phyloP scores from a whole-genome alignment of 2,329 filamentous ascomycete genomes.

The Fusarium graminum region DNA sequence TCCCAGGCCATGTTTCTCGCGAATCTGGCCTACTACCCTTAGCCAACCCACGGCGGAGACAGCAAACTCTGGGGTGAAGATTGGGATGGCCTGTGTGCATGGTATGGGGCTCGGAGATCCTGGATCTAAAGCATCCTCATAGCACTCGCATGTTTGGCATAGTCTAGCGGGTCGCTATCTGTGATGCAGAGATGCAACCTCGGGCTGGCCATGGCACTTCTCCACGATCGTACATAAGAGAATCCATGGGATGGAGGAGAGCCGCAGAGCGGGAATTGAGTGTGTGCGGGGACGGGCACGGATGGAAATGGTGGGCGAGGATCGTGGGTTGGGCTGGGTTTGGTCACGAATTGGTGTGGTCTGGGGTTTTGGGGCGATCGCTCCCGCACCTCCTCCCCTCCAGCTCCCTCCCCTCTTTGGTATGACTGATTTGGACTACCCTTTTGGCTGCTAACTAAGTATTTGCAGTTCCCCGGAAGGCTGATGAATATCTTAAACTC shows the following conservation, averaged over 20 bases:
- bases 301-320: slow-evolving; percentile 15
- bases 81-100: slow-evolving; percentile 37
- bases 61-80: slow-evolving; percentile 36
- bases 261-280: slow-evolving; percentile 43
- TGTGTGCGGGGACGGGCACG: slow-evolving; percentile 28
- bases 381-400: slow-evolving; percentile 51
- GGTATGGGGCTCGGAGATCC: slow-evolving; percentile 36
- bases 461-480: background rate
- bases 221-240: slow-evolving; percentile 28
- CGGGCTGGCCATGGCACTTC: slow-evolving; percentile 27
- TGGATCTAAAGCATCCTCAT: slow-evolving; percentile 29
- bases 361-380: slow-evolving; percentile 52
- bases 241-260: slow-evolving; percentile 22
- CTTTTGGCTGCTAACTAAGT: slow-evolving; percentile 10
- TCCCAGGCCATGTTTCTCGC: slow-evolving; percentile 44
- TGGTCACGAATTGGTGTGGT: slow-evolving; percentile 44
- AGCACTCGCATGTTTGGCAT: slow-evolving; percentile 34
- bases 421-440: slow-evolving; percentile 1
- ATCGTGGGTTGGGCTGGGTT: slow-evolving; percentile 30
- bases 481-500: slow-evolving; percentile 1
- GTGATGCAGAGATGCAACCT: slow-evolving; percentile 29
- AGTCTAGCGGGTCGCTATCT: slow-evolving; percentile 32
- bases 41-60: slow-evolving; percentile 36
- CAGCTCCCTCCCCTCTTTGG: slow-evolving; percentile 21
- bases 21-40: slow-evolving; percentile 43